Evolutionary conservation across 139 green algal genomes (phyloP).

Genomic region (Nannochloris sp.): DNA sequence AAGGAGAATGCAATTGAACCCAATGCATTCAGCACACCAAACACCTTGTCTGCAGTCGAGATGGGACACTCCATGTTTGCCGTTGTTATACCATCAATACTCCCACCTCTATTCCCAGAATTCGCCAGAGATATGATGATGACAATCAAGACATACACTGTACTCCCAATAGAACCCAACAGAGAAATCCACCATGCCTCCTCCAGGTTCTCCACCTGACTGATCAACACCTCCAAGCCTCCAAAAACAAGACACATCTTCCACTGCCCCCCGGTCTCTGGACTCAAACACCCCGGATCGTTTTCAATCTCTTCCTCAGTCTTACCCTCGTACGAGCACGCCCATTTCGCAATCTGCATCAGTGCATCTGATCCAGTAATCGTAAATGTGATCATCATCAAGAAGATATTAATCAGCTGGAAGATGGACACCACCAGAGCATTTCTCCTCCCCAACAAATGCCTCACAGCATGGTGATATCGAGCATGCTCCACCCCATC

Average conservation of each 20-base stretch:
- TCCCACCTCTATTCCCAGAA: conserved; percentile 11
- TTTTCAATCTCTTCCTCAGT: background rate
- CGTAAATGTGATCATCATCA: background rate
- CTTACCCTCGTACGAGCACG: conserved; percentile 4
- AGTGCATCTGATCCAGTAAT: background rate
- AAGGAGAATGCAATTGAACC: conserved; percentile 25
- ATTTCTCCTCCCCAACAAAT: conserved; percentile 2
- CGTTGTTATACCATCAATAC: background rate
- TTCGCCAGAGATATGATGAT: conserved; percentile 11
- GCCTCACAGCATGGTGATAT: conserved; percentile 16
- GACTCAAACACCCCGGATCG: conserved; percentile 15
- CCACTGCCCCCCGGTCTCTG: background rate
- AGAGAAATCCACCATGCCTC: conserved; percentile 20
- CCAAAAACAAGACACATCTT: conserved; percentile 19
- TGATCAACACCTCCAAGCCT: conserved; percentile 17
- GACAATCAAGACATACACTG: conserved; percentile 24
- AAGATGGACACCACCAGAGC: conserved; percentile 4
- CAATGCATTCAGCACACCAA: conserved; percentile 28
- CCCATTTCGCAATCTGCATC: background rate
- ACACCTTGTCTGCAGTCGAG: conserved; percentile 9
- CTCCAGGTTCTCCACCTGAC: conserved; percentile 28
- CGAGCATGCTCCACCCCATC: conserved; percentile 4
- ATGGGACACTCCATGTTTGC: background rate
- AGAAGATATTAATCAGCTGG: background rate
- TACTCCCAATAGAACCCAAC: conserved; percentile 16